Base-by-base conservation (phyloP, 1,139 yeast species). In the Saccharomyces hybrid region DNA sequence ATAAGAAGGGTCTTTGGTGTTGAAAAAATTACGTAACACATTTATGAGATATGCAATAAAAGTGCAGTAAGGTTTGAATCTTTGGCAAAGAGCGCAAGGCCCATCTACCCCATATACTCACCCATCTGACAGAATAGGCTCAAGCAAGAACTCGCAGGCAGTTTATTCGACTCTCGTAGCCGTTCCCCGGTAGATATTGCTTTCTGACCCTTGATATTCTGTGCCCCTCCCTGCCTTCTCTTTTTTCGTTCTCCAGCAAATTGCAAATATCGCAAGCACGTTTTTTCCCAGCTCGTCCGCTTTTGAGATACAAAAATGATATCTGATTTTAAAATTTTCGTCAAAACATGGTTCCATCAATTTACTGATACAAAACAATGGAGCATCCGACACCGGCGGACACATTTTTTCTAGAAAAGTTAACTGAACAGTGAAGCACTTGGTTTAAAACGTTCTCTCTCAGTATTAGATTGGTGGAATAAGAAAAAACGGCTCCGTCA, bases 241-340 rank as follows among this genome's bases (percentile, higher is more conserved):
- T 5, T 14, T 14, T 16, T 14, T 9, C 23, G 8, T 16, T 19
- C 23, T 3, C 3, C 14, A 14, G 5, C 2, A 34, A 34, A 34
- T 34, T 38, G 44, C 44, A 38, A 38, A 38, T 38, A 11, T 38
- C 26, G 44, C 44, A 38, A 38, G 44, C 44, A 38, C 44, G 44
- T 38, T 38, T 38, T 38, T 38, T 8, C 44, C 2, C 25, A 38
- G 44, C 44, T n/a, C 44, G 44, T 38, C 44, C 44, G 44, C 11
- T 38, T 19, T 14, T 19, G 44, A 38, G 26, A 38, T 38, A 38
- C 44, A 38, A 38, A 38, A 38, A 13, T 3, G 44, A 38, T 38
- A 38, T 38, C 44, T 38, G 25, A 38, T 5, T 4, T 19, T 16
- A 19, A 38, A 38, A 9, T 19, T 38, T 38, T 38, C 23, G 4